Percentiles rank a stretch among this genome's conserved stretches.
Conservation (phyloP, 208 protist species). For the Leishmania major region DNA sequence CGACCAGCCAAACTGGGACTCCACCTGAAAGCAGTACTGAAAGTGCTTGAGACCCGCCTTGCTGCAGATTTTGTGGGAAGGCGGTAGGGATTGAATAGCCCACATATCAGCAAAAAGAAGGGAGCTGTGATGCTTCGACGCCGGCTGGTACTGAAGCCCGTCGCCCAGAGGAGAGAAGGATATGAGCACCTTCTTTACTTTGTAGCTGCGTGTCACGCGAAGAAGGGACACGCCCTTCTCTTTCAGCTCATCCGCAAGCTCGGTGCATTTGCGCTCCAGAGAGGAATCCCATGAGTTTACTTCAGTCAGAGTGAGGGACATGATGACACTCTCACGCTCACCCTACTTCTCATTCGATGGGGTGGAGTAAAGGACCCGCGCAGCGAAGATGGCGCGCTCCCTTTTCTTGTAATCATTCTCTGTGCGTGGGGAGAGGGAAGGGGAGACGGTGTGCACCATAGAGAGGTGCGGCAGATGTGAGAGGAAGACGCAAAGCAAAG, state of each 20-base stretch:
- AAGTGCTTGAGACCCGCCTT: conserved; percentile 36
- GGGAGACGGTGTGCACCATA: not conserved
- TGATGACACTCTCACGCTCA: not conserved
- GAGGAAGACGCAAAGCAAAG: not conserved
- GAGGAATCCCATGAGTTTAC: conserved; percentile 15
- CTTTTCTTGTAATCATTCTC: conserved; percentile 1
- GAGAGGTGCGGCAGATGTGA: not conserved
- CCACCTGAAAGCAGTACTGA: conserved; percentile 47
- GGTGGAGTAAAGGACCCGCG: not conserved
- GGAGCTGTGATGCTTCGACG: conserved; percentile 21
- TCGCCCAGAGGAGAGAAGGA: conserved; percentile 18
- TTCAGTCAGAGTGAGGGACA: conserved; percentile 10
- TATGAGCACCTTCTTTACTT: conserved; percentile 16
- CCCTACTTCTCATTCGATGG: not conserved
- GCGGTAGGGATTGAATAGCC: conserved; percentile 25
- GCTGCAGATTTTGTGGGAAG: conserved; percentile 28
- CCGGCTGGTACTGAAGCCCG: conserved; percentile 26
- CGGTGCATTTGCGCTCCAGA: conserved; percentile 18
- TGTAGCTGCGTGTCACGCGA: conserved; percentile 23
- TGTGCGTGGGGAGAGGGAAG: not conserved
- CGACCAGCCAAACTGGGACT: conserved; percentile 34
- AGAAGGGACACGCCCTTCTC: conserved; percentile 18
- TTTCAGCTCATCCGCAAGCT: conserved; percentile 24
- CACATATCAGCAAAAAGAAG: conserved; percentile 50
- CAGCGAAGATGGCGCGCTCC: not conserved